Conservation (phyloP, 108 stramenopile species). For the Nannochloropsis salina region DNA sequence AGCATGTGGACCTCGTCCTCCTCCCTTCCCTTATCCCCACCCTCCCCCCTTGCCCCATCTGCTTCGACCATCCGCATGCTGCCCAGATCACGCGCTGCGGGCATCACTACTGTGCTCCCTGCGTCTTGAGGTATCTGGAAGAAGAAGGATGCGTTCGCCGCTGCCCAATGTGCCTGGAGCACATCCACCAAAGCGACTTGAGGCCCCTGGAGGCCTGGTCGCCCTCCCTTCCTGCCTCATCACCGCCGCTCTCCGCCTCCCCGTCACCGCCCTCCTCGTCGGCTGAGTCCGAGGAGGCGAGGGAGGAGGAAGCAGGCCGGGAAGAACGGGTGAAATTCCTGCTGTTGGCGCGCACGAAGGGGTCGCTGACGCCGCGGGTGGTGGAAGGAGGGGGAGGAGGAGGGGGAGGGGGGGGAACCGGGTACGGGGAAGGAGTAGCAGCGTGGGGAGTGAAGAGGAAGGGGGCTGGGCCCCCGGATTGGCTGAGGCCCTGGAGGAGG, state of each 20-base stretch:
- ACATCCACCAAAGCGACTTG: background rate
- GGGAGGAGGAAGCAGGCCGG: background rate
- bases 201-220: background rate
- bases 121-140: slow-evolving; percentile 16
- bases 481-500: background rate
- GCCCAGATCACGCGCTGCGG: background rate
- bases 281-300: background rate
- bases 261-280: background rate
- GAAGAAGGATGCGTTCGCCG: background rate
- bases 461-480: background rate
- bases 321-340: background rate
- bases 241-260: background rate
- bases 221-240: background rate
- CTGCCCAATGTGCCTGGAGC: background rate
- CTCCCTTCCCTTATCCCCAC: background rate
- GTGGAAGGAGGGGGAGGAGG: slow-evolving; percentile 19
- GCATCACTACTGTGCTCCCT: background rate
- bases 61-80: background rate
- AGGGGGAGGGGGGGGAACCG: background rate
- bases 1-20: background rate
- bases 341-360: slow-evolving; percentile 2
- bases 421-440: background rate
- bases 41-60: slow-evolving; percentile 1
- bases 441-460: background rate
- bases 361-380: background rate